Base-by-base conservation (phyloP, 2,329 filamentous ascomycete genomes). In the Xylaria sp. region DNA sequence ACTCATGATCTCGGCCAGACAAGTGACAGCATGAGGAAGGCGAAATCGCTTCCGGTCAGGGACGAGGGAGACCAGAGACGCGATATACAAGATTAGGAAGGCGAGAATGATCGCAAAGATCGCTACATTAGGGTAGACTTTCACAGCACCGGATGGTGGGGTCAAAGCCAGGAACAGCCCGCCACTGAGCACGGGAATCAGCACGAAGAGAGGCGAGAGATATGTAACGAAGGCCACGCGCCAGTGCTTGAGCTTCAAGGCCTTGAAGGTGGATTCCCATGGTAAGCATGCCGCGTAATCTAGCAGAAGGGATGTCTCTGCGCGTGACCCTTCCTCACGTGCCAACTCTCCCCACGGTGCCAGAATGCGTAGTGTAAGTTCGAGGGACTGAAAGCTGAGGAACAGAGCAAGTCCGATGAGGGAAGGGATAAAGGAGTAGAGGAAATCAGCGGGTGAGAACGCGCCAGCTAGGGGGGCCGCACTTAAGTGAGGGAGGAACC, bases 371-470 rank as follows among this genome's bases (percentile, higher is more conserved):
- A 93, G 77, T 1, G 86, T 83, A 76, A 88, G 84, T 75, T 94
- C 92, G 65, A 93, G 80, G 38, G 87, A 85, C 69, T 92, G 87
- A 78, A 93, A 90, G 59, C 86, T 78, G 54, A 93, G 85, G 77
- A 90, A 92, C 58, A 93, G 81, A 17, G 92, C 72, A 75, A 90
- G 87, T 4, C 90, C 92, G 33, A 94, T 77, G 0, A 92, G 73
- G 2, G 90, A 88, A 0, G 92, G 92, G 26, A 94, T 65, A 79
- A 94, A 93, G 69, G 88, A 89, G 83, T 94, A 97, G 59, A 97
- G 82, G 81, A 97, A 97, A 80, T 97, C 93, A 59, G 93, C 93
- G 0, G 92, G 84, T 1, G 93, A 97, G 80, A 97, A 97, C 20
- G 91, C 92, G 31, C 83, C 83, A 0, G 80, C 75, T 3, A 86